phyloP scores from a whole-genome alignment of 2,329 filamentous ascomycete species.

The Beauveria pseudobassiana region DNA sequence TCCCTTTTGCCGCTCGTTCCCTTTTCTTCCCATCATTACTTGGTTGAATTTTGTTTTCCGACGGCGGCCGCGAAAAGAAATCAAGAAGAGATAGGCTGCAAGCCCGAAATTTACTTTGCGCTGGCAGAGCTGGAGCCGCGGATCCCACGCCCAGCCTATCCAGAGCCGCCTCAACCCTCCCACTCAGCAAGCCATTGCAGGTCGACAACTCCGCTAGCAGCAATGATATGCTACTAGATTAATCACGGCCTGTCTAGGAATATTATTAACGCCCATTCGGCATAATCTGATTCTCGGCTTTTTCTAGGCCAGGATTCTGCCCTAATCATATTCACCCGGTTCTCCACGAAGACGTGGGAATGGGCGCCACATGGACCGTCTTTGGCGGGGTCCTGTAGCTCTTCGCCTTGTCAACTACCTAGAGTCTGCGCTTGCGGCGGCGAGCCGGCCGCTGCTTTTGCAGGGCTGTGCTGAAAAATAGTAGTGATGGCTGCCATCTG shows the following conservation, averaged over 20 bases:
- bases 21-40: no score
- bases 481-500: neutral
- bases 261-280: neutral
- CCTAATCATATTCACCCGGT: neutral
- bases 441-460: slow-evolving; percentile 3
- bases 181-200: neutral
- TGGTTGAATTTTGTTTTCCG: neutral
- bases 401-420: neutral
- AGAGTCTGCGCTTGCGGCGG: neutral
- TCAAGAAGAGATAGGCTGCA: neutral
- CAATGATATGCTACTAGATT: neutral
- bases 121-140: neutral
- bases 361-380: slow-evolving; percentile 2
- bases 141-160: slow-evolving; percentile 6
- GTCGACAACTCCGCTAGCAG: neutral
- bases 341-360: slow-evolving; percentile 3
- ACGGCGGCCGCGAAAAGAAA: neutral
- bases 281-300: neutral
- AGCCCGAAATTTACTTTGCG: neutral
- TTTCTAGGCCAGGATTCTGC: neutral
- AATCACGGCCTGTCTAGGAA: no score
- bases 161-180: slow-evolving; percentile 7
- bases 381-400: slow-evolving; percentile 1
- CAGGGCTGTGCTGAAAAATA: no score
- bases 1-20: neutral